Evolutionary conservation across 2,329 filamentous ascomycete species (phyloP).

Genomic region (Trichophyton simii): DNA sequence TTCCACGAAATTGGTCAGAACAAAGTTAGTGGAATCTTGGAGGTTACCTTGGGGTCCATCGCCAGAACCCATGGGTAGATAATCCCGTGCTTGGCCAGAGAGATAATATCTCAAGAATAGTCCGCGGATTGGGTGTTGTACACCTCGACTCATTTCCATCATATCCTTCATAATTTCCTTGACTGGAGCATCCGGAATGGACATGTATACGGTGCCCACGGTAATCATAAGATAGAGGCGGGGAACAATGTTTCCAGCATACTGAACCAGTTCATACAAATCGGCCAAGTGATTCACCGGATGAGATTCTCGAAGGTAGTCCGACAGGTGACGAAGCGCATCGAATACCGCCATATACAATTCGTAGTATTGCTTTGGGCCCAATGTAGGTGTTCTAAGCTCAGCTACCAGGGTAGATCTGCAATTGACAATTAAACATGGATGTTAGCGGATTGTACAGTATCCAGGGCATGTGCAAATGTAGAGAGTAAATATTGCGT

Average conservation of each 20-base stretch:
- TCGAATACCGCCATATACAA: constrained; percentile 99
- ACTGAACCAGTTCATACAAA: constrained; percentile 93
- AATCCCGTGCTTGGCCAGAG: constrained; percentile 84
- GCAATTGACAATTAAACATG: constrained; percentile 8
- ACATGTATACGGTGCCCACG: constrained; percentile 97
- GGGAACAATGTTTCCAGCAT: constrained; percentile 95
- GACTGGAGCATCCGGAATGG: constrained; percentile 91
- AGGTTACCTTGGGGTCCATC: constrained; percentile 92
- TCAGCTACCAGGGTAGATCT: constrained; percentile 98
- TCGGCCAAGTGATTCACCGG: constrained; percentile 96
- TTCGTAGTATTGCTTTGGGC: constrained; percentile 99
- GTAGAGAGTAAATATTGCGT: background rate
- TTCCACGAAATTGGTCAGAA: constrained; percentile 96
- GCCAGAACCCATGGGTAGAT: constrained; percentile 64
- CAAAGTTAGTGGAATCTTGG: constrained; percentile 95
- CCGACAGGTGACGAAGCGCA: constrained; percentile 86
- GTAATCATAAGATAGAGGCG: constrained; percentile 98
- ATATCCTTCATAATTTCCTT: constrained; percentile 99
- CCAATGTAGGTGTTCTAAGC: constrained; percentile 86
- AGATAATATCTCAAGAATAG: constrained; percentile 94
- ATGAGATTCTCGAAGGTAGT: constrained; percentile 93
- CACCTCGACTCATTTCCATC: constrained; percentile 99
- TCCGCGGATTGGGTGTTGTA: constrained; percentile 91
- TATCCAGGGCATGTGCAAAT: background rate
- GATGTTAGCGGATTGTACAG: background rate